Percentiles rank a stretch among this genome's conserved stretches.
Conservation (phyloP, 1,139 yeast genomes). For the Nakaseomyces sp. region DNA sequence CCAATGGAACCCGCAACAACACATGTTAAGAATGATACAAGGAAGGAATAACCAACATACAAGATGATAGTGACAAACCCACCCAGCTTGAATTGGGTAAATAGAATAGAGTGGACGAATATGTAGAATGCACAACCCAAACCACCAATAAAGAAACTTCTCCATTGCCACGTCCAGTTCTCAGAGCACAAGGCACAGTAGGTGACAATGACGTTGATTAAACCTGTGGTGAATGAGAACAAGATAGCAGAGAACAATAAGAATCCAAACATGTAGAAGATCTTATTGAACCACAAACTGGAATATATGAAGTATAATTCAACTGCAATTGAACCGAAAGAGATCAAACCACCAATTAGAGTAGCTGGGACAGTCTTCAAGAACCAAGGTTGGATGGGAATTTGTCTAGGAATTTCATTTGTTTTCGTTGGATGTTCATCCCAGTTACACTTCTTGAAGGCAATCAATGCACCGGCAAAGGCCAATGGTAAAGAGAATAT, state of each 20-base stretch:
- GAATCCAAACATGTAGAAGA: conserved; percentile 97
- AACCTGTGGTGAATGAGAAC: conserved; percentile 72
- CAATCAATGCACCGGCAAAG: conserved; percentile 66
- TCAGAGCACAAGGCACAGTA: conserved; percentile 85
- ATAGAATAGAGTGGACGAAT: conserved; percentile 70
- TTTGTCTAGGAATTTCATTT: conserved; percentile 91
- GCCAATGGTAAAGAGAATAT: conserved; percentile 78
- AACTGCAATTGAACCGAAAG: conserved; percentile 90
- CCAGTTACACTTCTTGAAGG: conserved; percentile 55
- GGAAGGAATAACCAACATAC: conserved; percentile 76
- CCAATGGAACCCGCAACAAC: conserved; percentile 86
- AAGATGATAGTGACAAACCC: conserved; percentile 71
- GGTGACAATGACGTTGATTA: conserved; percentile 71
- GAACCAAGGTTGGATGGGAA: conserved; percentile 86
- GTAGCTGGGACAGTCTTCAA: conserved; percentile 59
- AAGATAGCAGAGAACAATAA: conserved; percentile 77
- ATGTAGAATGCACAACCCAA: conserved; percentile 73
- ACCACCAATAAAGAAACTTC: conserved; percentile 79
- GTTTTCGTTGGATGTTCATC: conserved; percentile 64
- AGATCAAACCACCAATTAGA: conserved; percentile 80
- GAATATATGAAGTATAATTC: conserved; percentile 84
- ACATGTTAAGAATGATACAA: conserved; percentile 65
- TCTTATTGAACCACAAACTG: conserved; percentile 89
- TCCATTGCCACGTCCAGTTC: conserved; percentile 97
- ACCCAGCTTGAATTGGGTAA: conserved; percentile 60